These are phyloP conservation scores for Uncinocarpus reesii DNA, from an alignment of 2,329 filamentous ascomycete species.

Conservation along the genomic window DNA sequence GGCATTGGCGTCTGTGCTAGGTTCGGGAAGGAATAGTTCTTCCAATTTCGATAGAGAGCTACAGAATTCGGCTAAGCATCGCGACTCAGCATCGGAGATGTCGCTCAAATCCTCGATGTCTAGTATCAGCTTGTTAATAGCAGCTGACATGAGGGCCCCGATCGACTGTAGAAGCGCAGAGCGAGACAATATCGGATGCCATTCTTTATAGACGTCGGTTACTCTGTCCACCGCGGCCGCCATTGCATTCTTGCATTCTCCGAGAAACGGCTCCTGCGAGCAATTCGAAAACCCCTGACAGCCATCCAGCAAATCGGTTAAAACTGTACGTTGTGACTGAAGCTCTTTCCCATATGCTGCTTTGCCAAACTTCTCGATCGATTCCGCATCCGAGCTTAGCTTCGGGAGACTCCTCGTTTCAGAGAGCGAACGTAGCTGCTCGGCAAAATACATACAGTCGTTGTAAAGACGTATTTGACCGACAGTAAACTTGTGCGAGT, in stretches of 20 bases:
- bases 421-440: conserved; percentile 42
- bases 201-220: conserved; percentile 46
- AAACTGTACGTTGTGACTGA: conserved; percentile 53
- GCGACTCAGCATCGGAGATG: conserved; percentile 54
- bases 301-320: conserved; percentile 52
- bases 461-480: conserved; percentile 58
- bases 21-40: conserved; percentile 45
- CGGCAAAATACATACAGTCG: conserved; percentile 49
- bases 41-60: conserved; percentile 46
- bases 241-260: conserved; percentile 51
- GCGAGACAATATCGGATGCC: conserved; percentile 49
- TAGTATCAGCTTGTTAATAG: conserved; percentile 49
- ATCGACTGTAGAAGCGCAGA: conserved; percentile 53
- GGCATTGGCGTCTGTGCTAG: conserved; percentile 23
- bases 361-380: conserved; percentile 50
- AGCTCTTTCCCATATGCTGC: conserved; percentile 54
- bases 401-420: conserved; percentile 40
- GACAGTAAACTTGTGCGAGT: conserved; percentile 36
- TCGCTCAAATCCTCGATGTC: conserved; percentile 55
- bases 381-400: conserved; percentile 45
- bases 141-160: conserved; percentile 48
- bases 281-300: conserved; percentile 53
- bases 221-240: conserved; percentile 49
- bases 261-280: conserved; percentile 48
- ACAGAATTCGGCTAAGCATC: conserved; percentile 48